Evolutionary conservation across 1,139 yeast species (phyloP).

Genomic region (Kodamaea suecica): DNA sequence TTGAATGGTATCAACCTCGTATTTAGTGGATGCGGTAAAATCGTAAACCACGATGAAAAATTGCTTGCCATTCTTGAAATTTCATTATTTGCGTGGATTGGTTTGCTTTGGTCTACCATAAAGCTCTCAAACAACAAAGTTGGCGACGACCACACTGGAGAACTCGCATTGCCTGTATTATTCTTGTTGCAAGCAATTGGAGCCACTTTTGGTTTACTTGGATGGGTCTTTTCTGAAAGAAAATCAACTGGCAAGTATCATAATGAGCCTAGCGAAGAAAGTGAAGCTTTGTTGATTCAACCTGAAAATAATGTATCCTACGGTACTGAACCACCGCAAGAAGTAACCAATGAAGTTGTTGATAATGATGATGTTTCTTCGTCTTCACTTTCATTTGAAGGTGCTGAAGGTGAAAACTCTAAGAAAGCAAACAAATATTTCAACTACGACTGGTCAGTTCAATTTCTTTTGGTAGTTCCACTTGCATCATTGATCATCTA

Average conservation of each 20-base stretch:
- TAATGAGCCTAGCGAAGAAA: constrained; percentile 6
- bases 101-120: constrained; percentile 41
- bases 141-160: constrained; percentile 58
- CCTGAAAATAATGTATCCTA: constrained; percentile 18
- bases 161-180: constrained; percentile 50
- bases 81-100: constrained; percentile 55
- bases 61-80: constrained; percentile 60
- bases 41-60: constrained; percentile 67
- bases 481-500: constrained; percentile 52
- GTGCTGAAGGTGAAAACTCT: constrained; percentile 13
- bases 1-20: constrained; percentile 45
- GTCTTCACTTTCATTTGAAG: constrained; percentile 8
- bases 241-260: constrained; percentile 1
- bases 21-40: constrained; percentile 44
- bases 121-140: constrained; percentile 43
- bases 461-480: constrained; percentile 67
- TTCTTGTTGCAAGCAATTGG: constrained; percentile 52
- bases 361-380: constrained; percentile 15
- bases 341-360: constrained; percentile 10
- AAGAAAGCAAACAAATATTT: constrained; percentile 35
- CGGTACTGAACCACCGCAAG: constrained; percentile 22
- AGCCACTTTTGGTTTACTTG: constrained; percentile 52
- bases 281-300: constrained; percentile 30
- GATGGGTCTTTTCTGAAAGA: constrained; percentile 35
- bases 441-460: constrained; percentile 79